Evolutionary conservation across 2,329 filamentous ascomycete genomes (phyloP), one percentile per base, ranked within the genome.

Genomic region (Cercospora citrullina): DNA sequence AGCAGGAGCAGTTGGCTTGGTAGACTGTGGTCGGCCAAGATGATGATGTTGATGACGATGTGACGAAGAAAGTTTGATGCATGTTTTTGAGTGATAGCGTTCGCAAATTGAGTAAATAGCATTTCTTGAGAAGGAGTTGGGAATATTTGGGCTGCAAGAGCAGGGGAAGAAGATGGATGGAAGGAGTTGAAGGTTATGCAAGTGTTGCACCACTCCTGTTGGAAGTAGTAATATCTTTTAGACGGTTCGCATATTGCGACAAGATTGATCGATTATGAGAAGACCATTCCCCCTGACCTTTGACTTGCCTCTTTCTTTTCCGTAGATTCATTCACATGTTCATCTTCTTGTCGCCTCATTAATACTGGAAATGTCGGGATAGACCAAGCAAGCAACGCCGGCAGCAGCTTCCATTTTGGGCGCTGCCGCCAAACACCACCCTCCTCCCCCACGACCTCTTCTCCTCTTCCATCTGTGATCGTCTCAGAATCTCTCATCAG

Each of bases 1-100:
- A 48, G 67, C 68, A 72, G 70, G 72, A 74, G 65, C 71, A 68
- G 68, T 74, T 77, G 60, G 71, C 71, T 9, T 76, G 75, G 75
- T 77, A 67, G 53, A 39, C 5, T 3, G 10, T 36, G 31, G 31
- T 36, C 12, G 31, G 12, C 28, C 28, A 30, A 30, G 28, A 30
- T 30, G 28, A 30, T 18, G 30, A n/a, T 30, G 30, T 23, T 26
- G 39, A 30, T 51, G 28, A 57, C 9, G 9, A 31, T 31, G 26
- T 14, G 16, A 36, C 9, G 21, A 61, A 2, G 33, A 42, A 28
- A 21, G 51, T 16, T 31, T 33, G 23, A 57, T 58, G 30, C 16
- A 16, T 26, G 8, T n/a, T 58, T 58, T 58, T 55, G 45, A 55
- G 10, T 63, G 61, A 63, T 63, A 63, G 61, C 61, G 61, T 61